Evolutionary conservation across 768 basidiomycete species (phyloP).

Genomic region (Lanmaoa rubissima): DNA sequence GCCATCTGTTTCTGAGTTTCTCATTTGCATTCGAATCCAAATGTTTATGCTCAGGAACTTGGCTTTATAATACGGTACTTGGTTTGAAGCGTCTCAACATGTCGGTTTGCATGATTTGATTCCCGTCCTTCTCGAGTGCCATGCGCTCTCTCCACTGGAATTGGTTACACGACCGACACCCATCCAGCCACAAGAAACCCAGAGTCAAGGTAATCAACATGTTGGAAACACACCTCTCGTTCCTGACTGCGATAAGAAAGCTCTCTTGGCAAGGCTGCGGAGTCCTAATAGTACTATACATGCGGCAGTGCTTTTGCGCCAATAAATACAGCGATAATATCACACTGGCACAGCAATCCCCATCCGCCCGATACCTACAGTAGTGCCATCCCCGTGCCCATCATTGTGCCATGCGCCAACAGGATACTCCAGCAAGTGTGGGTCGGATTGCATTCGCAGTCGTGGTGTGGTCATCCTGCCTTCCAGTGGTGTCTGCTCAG

Average conservation of each 20-base stretch:
- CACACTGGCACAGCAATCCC: neutral
- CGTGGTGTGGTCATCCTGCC: neutral
- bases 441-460: neutral
- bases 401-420: conserved; percentile 3
- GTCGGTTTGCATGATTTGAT: neutral
- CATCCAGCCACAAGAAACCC: neutral
- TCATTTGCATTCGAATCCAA: neutral
- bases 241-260: no score
- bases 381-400: neutral
- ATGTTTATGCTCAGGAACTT: neutral
- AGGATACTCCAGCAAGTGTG: neutral
- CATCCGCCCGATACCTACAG: neutral
- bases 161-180: neutral
- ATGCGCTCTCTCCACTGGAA: neutral
- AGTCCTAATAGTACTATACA: neutral
- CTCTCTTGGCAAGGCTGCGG: neutral
- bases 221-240: neutral
- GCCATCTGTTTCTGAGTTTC: neutral
- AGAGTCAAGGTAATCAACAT: neutral
- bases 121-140: neutral
- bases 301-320: neutral
- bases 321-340: no score
- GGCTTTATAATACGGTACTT: neutral
- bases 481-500: conserved; percentile 14
- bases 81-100: neutral